phyloP scores from a whole-genome alignment of 352 stramenopile genomes.

The Phytopythium oedochilum region DNA sequence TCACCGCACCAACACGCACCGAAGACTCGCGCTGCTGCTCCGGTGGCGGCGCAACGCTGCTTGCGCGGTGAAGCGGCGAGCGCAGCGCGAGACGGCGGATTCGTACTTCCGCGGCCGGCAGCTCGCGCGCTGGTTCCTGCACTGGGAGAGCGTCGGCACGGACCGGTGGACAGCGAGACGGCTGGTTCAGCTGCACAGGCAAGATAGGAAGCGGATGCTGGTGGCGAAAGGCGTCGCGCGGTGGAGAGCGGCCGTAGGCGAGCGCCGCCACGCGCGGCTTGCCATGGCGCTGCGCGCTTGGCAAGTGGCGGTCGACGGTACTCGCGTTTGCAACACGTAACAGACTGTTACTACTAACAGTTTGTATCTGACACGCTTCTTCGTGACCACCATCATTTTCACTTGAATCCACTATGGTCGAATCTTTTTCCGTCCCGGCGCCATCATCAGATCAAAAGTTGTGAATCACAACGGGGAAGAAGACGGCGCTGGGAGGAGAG shows the following conservation, averaged over 20 bases:
- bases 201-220: slow-evolving; percentile 6
- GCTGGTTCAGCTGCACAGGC: slow-evolving; percentile 24
- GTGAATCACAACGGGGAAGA: not conserved
- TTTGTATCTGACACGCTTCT: not conserved
- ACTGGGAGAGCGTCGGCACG: slow-evolving; percentile 52
- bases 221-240: slow-evolving; percentile 4
- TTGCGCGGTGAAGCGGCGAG: not conserved
- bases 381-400: not conserved
- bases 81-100: slow-evolving; percentile 8
- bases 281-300: slow-evolving; percentile 9
- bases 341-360: too few species aligned
- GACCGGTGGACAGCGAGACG: slow-evolving; percentile 30
- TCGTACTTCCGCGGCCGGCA: slow-evolving; percentile 4
- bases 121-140: slow-evolving; percentile 17
- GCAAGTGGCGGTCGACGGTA: not conserved
- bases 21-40: slow-evolving; percentile 12
- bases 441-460: not conserved
- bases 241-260: slow-evolving; percentile 4
- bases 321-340: not conserved
- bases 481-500: not conserved
- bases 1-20: slow-evolving; percentile 1
- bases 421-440: too few species aligned
- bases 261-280: not conserved
- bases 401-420: slow-evolving; percentile 1
- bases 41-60: slow-evolving; percentile 13